Conservation (phyloP, 192 early-diverging fungal genomes). For the Entophlyctis helioformis region DNA sequence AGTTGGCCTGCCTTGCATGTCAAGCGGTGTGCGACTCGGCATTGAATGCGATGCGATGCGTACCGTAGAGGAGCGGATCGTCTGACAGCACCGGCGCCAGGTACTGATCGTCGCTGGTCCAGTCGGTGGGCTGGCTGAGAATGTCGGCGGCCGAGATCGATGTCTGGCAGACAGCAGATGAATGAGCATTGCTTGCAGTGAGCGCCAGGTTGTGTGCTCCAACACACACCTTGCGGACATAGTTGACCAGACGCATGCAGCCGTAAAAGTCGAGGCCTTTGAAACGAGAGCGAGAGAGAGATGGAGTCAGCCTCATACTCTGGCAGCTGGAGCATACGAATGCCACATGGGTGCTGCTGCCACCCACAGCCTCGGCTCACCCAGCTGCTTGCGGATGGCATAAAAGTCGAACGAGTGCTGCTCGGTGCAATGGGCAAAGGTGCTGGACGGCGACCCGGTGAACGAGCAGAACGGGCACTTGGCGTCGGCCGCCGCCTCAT, state of each 20-base stretch:
- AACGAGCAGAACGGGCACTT: slow-evolving; percentile 15
- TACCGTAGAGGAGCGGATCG: slow-evolving; percentile 38
- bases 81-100: slow-evolving; percentile 34
- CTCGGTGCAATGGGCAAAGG: slow-evolving; percentile 10
- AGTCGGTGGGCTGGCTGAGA: slow-evolving; percentile 3
- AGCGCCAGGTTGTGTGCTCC: background rate
- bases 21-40: too few relatives aligned
- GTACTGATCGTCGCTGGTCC: slow-evolving; percentile 23
- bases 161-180: too few relatives aligned
- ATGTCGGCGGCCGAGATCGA: slow-evolving; percentile 4
- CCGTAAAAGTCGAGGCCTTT: slow-evolving; percentile 68
- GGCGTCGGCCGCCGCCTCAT: slow-evolving; percentile 12
- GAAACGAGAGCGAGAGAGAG: background rate
- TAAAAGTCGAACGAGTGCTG: slow-evolving; percentile 24
- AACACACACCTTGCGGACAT: slow-evolving; percentile 65
- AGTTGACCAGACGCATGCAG: slow-evolving; percentile 77
- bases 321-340: too few relatives aligned
- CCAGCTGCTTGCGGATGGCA: slow-evolving; percentile 4
- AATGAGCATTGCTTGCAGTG: too few relatives aligned
- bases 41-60: too few relatives aligned
- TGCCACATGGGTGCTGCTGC: too few relatives aligned
- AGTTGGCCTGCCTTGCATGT: too few relatives aligned
- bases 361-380: slow-evolving; percentile 9
- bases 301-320: too few relatives aligned
- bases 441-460: background rate